phyloP scores from a whole-genome alignment of 2,329 filamentous ascomycete genomes.

The Fusarium annulatum region DNA sequence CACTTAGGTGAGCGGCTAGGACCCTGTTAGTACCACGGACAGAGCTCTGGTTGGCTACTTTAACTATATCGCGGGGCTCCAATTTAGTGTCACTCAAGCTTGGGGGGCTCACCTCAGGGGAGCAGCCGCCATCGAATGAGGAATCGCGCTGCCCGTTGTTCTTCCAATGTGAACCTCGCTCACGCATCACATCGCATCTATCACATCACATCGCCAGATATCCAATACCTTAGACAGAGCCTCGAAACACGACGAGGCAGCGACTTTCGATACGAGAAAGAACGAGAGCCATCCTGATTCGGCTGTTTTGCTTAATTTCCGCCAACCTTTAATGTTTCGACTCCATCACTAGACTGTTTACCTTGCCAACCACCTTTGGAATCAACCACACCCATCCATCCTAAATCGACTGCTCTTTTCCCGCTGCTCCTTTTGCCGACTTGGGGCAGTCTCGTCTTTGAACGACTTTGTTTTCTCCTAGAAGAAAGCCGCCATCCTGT shows the following conservation, averaged over 20 bases:
- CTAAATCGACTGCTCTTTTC: slow-evolving; percentile 21
- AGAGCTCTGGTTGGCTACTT: slow-evolving; percentile 28
- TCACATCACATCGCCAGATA: slow-evolving; percentile 28
- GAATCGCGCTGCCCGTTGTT: slow-evolving; percentile 35
- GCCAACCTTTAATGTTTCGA: slow-evolving; percentile 30
- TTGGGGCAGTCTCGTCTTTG: slow-evolving; percentile 13
- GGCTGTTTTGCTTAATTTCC: slow-evolving; percentile 11
- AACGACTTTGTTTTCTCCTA: slow-evolving; percentile 18
- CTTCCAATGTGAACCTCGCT: slow-evolving; percentile 38
- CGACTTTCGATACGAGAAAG: slow-evolving; percentile 11
- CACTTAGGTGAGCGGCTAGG: slow-evolving; percentile 42
- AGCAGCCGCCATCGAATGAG: slow-evolving; percentile 42
- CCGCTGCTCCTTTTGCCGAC: slow-evolving; percentile 14
- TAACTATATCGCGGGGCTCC: slow-evolving; percentile 36
- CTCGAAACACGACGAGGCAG: slow-evolving; percentile 24
- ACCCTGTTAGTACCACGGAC: slow-evolving; percentile 14
- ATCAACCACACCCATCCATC: slow-evolving; percentile 24
- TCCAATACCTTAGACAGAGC: slow-evolving; percentile 27
- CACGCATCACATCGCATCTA: slow-evolving; percentile 36
- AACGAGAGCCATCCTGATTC: slow-evolving; percentile 12
- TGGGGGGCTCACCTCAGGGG: slow-evolving; percentile 41
- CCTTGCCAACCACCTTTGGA: slow-evolving; percentile 21
- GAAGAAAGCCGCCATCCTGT: slow-evolving; percentile 53
- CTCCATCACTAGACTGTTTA: slow-evolving; percentile 23
- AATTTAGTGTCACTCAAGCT: slow-evolving; percentile 44